Evolutionary conservation across 176 grass and related monocot species (phyloP), one percentile per base, ranked within the genome.

Genomic region (Triticum turgidum): DNA sequence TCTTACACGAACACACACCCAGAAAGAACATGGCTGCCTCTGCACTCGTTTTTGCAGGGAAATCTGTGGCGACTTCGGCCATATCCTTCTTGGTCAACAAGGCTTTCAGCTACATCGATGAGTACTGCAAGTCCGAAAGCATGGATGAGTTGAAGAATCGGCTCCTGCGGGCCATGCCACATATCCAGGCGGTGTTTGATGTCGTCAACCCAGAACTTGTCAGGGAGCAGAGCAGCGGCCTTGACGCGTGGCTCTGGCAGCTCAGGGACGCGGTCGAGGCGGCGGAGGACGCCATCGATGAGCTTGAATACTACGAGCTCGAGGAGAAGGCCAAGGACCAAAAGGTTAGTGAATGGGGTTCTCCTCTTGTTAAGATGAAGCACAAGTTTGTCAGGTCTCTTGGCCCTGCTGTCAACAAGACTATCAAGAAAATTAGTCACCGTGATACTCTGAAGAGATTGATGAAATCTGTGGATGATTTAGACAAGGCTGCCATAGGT

Each of bases 201-300:
- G 44, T 69, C 45, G 18, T 69, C 30, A 54, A 12, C 29, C 65
- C 64, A 11, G 70, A 59, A 7, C 56, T 15, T 33, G 81, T 80
- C n/a, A 65, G 34, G 77, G 69, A 67, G 4, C 66, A 80, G 45
- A 82, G 80, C 54, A 75, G 84, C 42, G 83, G 58, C 10, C 69
- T 90, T 1, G 65, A 77, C 20, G 51, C 39, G 6, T 89, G 88
- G 88, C 35, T 89, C 29, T 89, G 88, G 88, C 64, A 73, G 83
- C 80, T 89, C 66, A 85, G 88, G 30, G 83, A 81, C 54, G 83
- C 61, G 34, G 69, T 83, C 32, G 80, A 83, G 74, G 54, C 41
- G 24, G 81, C 87, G 1, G 81, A 89, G 20, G 88, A 90, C 11
- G 83, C 29, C 0, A 24, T 90, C n/a, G 88, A 90, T 49, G 88